phyloP scores from a whole-genome alignment of 345 rosid genomes.

The Cardiospermum halicacabum region DNA sequence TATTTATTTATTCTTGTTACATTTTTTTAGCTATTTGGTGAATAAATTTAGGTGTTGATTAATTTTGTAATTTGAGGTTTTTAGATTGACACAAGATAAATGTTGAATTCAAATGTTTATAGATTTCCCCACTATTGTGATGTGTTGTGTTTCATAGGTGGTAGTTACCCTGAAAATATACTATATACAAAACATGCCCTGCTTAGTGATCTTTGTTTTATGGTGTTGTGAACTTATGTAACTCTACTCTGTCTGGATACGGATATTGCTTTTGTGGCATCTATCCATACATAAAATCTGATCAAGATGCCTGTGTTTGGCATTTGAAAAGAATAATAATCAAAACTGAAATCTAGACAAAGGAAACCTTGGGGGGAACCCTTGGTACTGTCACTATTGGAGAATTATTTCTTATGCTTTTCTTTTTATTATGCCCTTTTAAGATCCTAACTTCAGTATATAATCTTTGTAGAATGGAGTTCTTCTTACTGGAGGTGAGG shows the following conservation, averaged over 20 bases:
- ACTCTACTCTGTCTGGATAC: not conserved
- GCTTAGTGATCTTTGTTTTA: not conserved
- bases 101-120: no score
- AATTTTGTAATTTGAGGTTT: not conserved
- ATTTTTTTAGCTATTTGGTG: not conserved
- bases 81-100: no score
- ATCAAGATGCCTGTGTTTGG: not conserved
- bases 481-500: constrained; percentile 87
- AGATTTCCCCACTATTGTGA: no score
- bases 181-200: no score
- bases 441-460: not conserved
- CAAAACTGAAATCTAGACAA: not conserved
- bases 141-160: no score
- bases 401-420: not conserved
- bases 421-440: not conserved
- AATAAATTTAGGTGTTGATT: not conserved
- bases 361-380: not conserved
- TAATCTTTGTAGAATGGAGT: constrained; percentile 54
- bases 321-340: not conserved
- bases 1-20: not conserved
- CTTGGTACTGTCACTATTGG: not conserved
- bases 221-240: not conserved
- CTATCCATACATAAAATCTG: not conserved
- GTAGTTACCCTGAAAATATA: not conserved
- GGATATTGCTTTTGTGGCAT: not conserved